Base-by-base conservation (phyloP, 2,329 filamentous ascomycete genomes). In the Aspergillus niger region DNA sequence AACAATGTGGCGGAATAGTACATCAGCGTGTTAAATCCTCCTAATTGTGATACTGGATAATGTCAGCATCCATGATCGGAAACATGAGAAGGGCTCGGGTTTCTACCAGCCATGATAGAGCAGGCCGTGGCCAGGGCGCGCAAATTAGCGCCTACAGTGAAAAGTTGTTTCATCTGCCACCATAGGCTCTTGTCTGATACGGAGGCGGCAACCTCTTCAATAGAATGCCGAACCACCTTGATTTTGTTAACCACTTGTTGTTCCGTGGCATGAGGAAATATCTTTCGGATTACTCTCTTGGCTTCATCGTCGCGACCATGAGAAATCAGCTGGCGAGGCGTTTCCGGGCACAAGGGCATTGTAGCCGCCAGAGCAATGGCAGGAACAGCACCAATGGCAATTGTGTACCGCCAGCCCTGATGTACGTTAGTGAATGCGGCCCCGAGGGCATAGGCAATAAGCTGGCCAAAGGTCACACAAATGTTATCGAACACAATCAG, bases 341-440 rank as follows among this genome's bases (percentile, higher is more conserved):
- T 81, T 58, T 84, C 81, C 0, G 81, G 81, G 62, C 79, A 82
- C 64, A 79, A 78, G 1, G 77, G 72, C 1, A 84, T 74, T 3
- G 83, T 72, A 17, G 66, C 69, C 3, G 66, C 74, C 1, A 83
- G 76, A 3, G 81, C 53, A n/a, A 84, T 71, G 2, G 81, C 74
- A 2, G 82, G 82, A 1, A 79, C 54, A 2, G 74, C 81, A 28
- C 82, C 81, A 2, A 78, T 70, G 0, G 73, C 81, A 6, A 82
- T 79, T 71, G 82, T 83, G 44, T 77, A 80, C 57, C 81, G 67
- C 82, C 81, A 84, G n/a, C 79, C 81, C n/a, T 77, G 69, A 8
- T 70, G 62, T 0, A 81, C 75, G 2, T 77, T 47, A 1, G 76
- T 70, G 38, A 81, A 78, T 0, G 67, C 76, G 1, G 77, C 78